These are phyloP conservation scores for Pisolithus sp. DNA, from an alignment of 768 basidiomycete species.

Conservation along the genomic window DNA sequence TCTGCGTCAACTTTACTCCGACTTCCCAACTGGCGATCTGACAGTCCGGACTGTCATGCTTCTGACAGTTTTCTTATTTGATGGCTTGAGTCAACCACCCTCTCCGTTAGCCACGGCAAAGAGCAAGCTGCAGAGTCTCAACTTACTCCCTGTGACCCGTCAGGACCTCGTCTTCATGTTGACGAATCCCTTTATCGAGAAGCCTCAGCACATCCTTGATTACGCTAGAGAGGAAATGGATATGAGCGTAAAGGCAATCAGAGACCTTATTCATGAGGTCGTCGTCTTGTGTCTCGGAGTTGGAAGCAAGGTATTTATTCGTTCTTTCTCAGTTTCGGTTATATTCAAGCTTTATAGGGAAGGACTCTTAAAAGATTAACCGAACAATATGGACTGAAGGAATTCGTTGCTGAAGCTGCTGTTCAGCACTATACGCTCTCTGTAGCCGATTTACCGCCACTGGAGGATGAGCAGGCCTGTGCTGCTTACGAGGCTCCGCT, in stretches of 20 bases:
- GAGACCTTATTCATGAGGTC: constrained; percentile 51
- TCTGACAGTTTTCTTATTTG: constrained; percentile 53
- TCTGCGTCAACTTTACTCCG: constrained; percentile 55
- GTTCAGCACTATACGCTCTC: constrained; percentile 45
- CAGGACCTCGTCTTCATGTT: constrained; percentile 59
- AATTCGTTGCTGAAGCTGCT: constrained; percentile 39
- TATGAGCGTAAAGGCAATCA: constrained; percentile 37
- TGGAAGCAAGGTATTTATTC: constrained; percentile 39
- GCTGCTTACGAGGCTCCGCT: constrained; percentile 42
- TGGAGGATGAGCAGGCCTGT: constrained; percentile 43
- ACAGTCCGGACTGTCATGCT: constrained; percentile 67
- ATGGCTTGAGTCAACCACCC: constrained; percentile 19
- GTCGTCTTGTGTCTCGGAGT: constrained; percentile 53
- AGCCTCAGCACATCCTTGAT: constrained; percentile 42
- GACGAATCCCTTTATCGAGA: constrained; percentile 64
- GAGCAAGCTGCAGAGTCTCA: constrained; percentile 48
- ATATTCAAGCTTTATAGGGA: constrained; percentile 38
- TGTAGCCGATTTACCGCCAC: constrained; percentile 50
- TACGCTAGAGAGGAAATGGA: constrained; percentile 42
- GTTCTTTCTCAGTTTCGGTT: not conserved
- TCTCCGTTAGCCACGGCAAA: constrained; percentile 30
- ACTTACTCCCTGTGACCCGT: constrained; percentile 48
- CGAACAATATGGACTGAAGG: constrained; percentile 41
- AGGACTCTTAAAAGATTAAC: constrained; percentile 57
- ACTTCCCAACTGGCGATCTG: constrained; percentile 58